These are phyloP conservation scores for Cercospora sp. DNA, from an alignment of 2,329 filamentous ascomycete species.

Conservation along the genomic window DNA sequence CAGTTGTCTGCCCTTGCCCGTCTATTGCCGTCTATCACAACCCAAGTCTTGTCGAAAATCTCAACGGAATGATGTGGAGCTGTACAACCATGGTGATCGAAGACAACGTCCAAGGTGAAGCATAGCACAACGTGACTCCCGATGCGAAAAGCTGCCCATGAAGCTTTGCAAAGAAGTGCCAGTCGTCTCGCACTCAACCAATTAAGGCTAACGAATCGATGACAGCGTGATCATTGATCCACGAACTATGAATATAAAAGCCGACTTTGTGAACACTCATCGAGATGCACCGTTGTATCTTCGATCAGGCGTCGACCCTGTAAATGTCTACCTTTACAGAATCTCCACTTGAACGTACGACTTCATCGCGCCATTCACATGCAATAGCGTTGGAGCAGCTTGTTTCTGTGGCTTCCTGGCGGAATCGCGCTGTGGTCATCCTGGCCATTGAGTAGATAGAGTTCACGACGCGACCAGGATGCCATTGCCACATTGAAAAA, in stretches of 20 bases:
- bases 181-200: background rate
- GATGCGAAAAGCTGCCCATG: background rate
- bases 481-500: background rate
- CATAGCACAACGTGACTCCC: background rate
- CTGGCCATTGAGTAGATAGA: background rate
- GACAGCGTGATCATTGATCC: background rate
- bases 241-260: background rate
- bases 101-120: background rate
- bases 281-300: background rate
- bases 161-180: background rate
- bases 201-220: background rate
- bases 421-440: background rate
- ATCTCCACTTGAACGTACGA: background rate
- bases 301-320: background rate
- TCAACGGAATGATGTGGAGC: background rate
- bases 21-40: background rate
- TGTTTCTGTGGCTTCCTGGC: background rate
- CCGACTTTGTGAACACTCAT: background rate
- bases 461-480: background rate
- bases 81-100: background rate
- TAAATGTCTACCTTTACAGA: background rate
- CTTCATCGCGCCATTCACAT: background rate
- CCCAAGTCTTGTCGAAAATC: background rate
- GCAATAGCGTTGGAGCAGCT: background rate
- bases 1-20: background rate